Base-by-base conservation (phyloP, 179 eudicot species). In the Actinidia arguta region DNA sequence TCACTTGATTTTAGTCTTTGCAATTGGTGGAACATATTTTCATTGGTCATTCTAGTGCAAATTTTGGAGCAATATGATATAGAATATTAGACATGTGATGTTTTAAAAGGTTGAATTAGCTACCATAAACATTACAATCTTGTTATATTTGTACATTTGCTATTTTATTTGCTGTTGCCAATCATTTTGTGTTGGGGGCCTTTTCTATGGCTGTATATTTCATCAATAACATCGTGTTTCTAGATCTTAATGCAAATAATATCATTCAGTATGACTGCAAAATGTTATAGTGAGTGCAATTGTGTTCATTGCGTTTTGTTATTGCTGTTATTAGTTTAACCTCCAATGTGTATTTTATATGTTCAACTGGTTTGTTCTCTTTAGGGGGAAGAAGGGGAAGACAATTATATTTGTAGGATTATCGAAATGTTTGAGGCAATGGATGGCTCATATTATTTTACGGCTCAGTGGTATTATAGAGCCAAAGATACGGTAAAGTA, bases 381-480 rank as follows among this genome's bases (percentile, higher is more conserved):
- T 62, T 51, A 93, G 97, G 97, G 89, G 44, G 99, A 86, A 11
- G 91, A 85, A 0, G 91, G 85, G 0, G 56, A 81, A 20, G 84
- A 75, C 0, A 72, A 85, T 20, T 95, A 81, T 58, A 95, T 95
- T 0, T 87, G 95, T 42, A 90, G 87, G 84, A 92, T 95, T 8
- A 59, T 90, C 0, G 99, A 95, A 82, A 66, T 95, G 44, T 95
- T 95, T 81, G 91, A 92, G 82, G 94, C 88, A 3, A 80, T 82
- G 18, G 94, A 95, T 80, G 91, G 90, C 1, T 16, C 31, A 17
- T 82, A 76, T 0, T 87, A 94, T 73, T 90, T 96, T 46, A 81
- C 86, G n/a, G 94, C 98, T 0, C 94, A 91, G 58, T 94, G 98
- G 99, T 96, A 83, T 69, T 95, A 96, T 27, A 85, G 97, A 79